Conservation (phyloP, 441 rosid genomes). For the Kokia cookei region DNA sequence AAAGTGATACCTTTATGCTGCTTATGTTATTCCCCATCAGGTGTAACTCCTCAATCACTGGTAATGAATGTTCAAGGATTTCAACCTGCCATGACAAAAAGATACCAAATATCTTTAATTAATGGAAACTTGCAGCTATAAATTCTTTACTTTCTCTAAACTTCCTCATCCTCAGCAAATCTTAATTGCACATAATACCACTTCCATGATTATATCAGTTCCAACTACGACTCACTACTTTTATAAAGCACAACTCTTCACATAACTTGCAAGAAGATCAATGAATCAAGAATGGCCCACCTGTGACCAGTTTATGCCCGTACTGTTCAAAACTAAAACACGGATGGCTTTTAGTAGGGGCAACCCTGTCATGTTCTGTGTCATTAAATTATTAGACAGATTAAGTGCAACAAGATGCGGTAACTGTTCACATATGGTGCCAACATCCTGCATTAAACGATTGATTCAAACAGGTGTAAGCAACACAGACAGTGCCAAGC, state of each 20-base stretch:
- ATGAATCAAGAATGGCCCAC: conserved; percentile 24
- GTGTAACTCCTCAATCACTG: conserved; percentile 79
- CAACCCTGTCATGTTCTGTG: conserved; percentile 31
- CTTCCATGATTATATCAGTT: not conserved
- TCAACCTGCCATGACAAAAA: conserved; percentile 53
- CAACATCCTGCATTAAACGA: conserved; percentile 51
- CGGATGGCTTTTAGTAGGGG: conserved; percentile 54
- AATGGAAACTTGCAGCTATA: not conserved
- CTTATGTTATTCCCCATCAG: conserved; percentile 77
- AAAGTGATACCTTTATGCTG: conserved; percentile 41
- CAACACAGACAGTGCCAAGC: conserved; percentile 4
- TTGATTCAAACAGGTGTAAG: not conserved
- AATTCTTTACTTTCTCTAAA: not conserved
- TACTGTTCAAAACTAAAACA: conserved; percentile 66
- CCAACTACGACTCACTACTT: not conserved
- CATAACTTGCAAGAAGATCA: not conserved
- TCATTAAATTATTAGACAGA: conserved; percentile 64
- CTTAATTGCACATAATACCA: not conserved
- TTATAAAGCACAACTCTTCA: not conserved
- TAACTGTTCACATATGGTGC: conserved; percentile 60
- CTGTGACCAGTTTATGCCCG: conserved; percentile 70
- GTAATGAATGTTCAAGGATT: conserved; percentile 54
- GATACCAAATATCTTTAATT: not conserved
- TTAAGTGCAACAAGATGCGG: conserved; percentile 60
- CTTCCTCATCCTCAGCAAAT: not conserved